phyloP scores from a whole-genome alignment of 192 early-diverging fungal species.

The Lobulomyces angularis region DNA sequence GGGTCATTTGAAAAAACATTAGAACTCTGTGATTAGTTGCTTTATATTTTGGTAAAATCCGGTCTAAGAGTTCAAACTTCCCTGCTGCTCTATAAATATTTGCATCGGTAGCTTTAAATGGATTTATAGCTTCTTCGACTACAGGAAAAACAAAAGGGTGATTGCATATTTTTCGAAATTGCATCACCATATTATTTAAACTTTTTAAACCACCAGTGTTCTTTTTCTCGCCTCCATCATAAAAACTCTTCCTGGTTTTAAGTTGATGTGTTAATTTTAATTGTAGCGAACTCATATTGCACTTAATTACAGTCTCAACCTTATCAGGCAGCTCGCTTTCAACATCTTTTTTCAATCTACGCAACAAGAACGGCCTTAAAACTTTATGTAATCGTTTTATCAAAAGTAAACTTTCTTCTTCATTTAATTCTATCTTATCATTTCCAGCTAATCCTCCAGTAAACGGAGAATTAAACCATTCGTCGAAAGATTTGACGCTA shows the following conservation, averaged over 20 bases:
- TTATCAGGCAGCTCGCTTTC: slow-evolving; percentile 96
- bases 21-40: slow-evolving; percentile 66
- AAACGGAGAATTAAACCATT: slow-evolving; percentile 99
- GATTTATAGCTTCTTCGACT: slow-evolving; percentile 77
- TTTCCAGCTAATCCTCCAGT: slow-evolving; percentile 57
- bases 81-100: slow-evolving; percentile 74
- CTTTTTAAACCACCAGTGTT: slow-evolving; percentile 55
- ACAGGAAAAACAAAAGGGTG: slow-evolving; percentile 96
- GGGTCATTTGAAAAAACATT: slow-evolving; percentile 56
- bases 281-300: slow-evolving; percentile 82
- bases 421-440: slow-evolving; percentile 84
- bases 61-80: slow-evolving; percentile 94
- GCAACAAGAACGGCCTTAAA: slow-evolving; percentile 89
- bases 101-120: slow-evolving; percentile 52
- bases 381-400: slow-evolving; percentile 96
- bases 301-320: slow-evolving; percentile 86
- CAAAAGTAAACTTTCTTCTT: slow-evolving; percentile 95
- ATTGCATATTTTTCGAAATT: slow-evolving; percentile 95
- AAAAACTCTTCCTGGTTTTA: slow-evolving; percentile 63
- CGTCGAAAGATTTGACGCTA: slow-evolving; percentile 91
- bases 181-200: slow-evolving; percentile 95
- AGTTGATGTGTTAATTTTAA: slow-evolving; percentile 73
- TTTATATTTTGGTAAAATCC: slow-evolving; percentile 84
- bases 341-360: slow-evolving; percentile 95
- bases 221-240: slow-evolving; percentile 32